Conservation (phyloP, 768 basidiomycete genomes). For the Mycena crocata region DNA sequence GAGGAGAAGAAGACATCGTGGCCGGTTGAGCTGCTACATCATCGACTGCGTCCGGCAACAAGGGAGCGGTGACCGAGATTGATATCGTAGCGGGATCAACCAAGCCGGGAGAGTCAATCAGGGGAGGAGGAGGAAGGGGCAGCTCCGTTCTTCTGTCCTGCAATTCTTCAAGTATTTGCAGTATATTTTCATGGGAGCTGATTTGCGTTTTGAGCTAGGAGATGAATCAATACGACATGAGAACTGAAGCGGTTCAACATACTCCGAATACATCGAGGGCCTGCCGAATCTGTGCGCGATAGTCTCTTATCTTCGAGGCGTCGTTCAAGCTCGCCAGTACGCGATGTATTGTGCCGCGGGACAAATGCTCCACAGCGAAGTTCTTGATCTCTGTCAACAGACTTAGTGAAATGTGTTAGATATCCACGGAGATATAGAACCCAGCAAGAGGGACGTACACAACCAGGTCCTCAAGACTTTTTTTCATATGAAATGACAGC, state of each 20-base stretch:
- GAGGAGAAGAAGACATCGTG: too few species aligned
- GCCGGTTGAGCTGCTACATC: too few species aligned
- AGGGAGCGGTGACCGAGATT: too few species aligned
- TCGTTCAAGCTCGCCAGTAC: neutral
- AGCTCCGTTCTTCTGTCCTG: neutral
- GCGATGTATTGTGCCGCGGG: neutral
- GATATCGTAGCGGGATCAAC: neutral
- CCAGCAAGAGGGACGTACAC: neutral
- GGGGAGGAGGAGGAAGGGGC: neutral
- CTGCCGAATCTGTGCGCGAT: neutral
- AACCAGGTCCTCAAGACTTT: neutral
- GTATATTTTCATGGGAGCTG: neutral
- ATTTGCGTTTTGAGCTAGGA: neutral
- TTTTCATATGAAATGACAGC: neutral
- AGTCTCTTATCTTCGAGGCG: constrained; percentile 2
- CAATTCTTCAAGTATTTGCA: neutral
- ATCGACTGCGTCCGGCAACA: too few species aligned
- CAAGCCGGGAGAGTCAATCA: neutral
- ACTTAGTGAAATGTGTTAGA: neutral
- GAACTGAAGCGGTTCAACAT: neutral
- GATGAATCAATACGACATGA: neutral
- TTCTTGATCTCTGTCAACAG: neutral
- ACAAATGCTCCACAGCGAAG: neutral
- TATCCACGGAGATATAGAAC: neutral
- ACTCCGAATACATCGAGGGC: constrained; percentile 6